Base-by-base conservation (phyloP, 306 rosid species). In the Cicer arietinum region DNA sequence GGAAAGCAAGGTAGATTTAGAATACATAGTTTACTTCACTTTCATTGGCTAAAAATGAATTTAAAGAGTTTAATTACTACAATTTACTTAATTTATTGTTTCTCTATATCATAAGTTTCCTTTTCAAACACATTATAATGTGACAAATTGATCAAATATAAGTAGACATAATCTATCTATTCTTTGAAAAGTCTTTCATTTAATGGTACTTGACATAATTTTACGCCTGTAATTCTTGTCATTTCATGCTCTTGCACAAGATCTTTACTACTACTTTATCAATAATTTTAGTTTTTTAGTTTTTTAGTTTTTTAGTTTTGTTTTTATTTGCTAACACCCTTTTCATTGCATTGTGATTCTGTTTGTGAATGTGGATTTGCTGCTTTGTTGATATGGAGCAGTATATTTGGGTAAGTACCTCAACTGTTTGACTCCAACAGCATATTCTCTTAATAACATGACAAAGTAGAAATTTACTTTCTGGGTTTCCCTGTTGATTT, bases 1-100 rank as follows among this genome's bases (percentile, higher is more conserved):
- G 98, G 98, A 40, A 91, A 94, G 74, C 98, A 94, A 94, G 98
- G 96, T 90, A 76, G 18, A 60, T 69, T 30, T 42, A 73, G 59
- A 73, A 76, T 25, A 13, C 60, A 39, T 25, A 11, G 14, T 22
- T 16, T 20, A 7, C 46, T 54, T 59, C 77, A 47, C 46, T 52
- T 76, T 9, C 10, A 59, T 69, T 46, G 63, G 42, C n/a, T 51
- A 46, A 7, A 43, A 43, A 43, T 43, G 46, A 6, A 6, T 43
- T 43, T 43, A 43, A 43, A 1, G 46, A 43, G 37, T 30, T 30
- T 30, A 30, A 30, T 30, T 30, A 3, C 4, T 3, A 30, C 37
- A 30, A 30, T 30, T 30, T 30, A 3, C 37, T 30, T 30, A 30
- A 30, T 30, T 30, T 43, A 43, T 9, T 7, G 6, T 43, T 43